Evolutionary conservation across 2,329 filamentous ascomycete species (phyloP).

Genomic region (Cytospora paraplurivora): DNA sequence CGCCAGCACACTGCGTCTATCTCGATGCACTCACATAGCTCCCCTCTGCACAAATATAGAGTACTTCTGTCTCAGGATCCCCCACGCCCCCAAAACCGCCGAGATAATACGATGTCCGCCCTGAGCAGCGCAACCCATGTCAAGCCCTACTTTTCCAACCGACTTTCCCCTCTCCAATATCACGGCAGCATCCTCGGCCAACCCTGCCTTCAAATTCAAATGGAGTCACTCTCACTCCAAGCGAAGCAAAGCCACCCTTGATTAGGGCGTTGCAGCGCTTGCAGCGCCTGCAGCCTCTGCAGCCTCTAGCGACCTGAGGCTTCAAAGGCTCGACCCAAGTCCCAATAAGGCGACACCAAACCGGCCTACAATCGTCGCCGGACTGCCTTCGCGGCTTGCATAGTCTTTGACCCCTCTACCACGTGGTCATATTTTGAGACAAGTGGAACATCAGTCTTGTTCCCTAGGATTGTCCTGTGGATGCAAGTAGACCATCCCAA

Average conservation of each 20-base stretch:
- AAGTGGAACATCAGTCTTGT: constrained; percentile 1
- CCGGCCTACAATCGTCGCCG: not conserved
- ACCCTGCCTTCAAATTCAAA: not conserved
- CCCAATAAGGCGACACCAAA: not conserved
- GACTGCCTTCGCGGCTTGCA: not conserved
- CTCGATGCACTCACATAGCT: not conserved
- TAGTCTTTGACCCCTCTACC: not conserved
- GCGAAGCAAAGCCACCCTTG: too few relatives aligned
- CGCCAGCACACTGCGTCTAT: not conserved
- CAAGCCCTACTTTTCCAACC: not conserved
- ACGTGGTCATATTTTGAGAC: not conserved
- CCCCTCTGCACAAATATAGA: not conserved
- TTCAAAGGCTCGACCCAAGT: not conserved
- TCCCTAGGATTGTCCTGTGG: not conserved
- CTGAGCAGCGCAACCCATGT: not conserved
- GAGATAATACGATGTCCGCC: not conserved
- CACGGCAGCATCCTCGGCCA: not conserved
- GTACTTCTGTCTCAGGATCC: constrained; percentile 10
- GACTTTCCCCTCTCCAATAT: not conserved
- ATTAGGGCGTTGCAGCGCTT: not conserved
- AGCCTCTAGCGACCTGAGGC: not conserved
- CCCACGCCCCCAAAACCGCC: not conserved
- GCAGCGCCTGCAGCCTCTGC: not conserved
- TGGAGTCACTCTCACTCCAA: not conserved
- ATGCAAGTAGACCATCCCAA: constrained; percentile 25